Percentiles rank a stretch among this genome's conserved stretches.
phyloP scores from a whole-genome alignment of 208 protist genomes.

The Strigomonas galati region DNA sequence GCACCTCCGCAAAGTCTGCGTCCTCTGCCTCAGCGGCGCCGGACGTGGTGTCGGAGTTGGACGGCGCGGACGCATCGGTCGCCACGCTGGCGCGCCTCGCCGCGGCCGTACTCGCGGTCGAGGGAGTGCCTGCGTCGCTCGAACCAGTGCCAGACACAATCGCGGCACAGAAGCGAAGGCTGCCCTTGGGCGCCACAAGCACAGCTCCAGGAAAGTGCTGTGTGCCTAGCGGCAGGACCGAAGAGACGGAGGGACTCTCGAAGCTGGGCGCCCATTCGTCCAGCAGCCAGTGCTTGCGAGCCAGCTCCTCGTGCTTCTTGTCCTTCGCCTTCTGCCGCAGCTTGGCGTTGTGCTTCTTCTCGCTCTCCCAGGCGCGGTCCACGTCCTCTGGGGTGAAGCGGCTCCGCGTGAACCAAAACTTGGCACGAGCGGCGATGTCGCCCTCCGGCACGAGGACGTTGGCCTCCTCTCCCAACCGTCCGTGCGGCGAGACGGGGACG shows the following conservation, averaged over 20 bases:
- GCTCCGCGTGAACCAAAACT: conserved; percentile 11
- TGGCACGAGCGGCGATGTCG: background rate
- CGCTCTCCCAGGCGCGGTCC: background rate
- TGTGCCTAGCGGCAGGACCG: background rate
- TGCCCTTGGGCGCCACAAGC: conserved; percentile 24
- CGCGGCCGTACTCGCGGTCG: background rate
- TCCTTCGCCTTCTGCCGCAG: background rate
- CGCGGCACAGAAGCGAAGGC: conserved; percentile 30
- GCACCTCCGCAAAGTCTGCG: conserved; percentile 9
- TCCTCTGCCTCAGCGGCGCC: background rate
- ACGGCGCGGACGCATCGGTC: background rate
- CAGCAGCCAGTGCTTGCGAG: conserved; percentile 8
- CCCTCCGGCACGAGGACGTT: background rate
- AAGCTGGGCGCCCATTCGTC: conserved; percentile 11
- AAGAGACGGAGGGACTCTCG: conserved; percentile 3
- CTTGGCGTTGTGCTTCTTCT: background rate
- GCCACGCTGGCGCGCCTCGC: background rate
- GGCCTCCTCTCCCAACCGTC: background rate
- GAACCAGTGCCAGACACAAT: conserved; percentile 3
- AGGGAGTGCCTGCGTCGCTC: background rate
- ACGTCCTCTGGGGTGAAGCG: conserved; percentile 10
- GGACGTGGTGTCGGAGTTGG: background rate
- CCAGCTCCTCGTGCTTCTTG: background rate
- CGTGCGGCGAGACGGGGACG: background rate
- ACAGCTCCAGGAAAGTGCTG: background rate